These are phyloP conservation scores for Pascua sp. DNA, from an alignment of 1,284 basidiomycete genomes.

Conservation along the genomic window DNA sequence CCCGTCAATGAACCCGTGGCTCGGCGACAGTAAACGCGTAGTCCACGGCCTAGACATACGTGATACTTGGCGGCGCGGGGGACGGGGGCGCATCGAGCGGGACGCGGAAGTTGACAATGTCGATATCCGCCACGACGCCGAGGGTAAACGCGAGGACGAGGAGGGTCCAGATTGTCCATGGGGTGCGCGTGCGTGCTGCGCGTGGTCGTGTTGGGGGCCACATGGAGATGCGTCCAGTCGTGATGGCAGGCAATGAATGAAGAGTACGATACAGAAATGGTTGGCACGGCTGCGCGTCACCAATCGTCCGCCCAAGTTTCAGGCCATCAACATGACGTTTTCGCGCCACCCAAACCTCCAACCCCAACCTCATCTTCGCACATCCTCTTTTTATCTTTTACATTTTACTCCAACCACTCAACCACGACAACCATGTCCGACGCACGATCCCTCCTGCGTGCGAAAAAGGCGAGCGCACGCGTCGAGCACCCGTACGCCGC, in stretches of 20 bases:
- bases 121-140: constrained; percentile 31
- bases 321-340: background rate
- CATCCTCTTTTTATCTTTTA: background rate
- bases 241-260: background rate
- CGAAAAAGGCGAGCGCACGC: constrained; percentile 45
- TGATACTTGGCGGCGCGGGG: background rate
- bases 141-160: background rate
- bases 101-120: constrained; percentile 38
- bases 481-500: constrained; percentile 44
- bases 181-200: no score
- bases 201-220: background rate
- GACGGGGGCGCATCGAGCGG: constrained; percentile 13
- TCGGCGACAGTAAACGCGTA: no score
- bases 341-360: background rate
- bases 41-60: no score
- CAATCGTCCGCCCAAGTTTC: no score
- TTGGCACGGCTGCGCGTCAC: no score
- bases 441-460: constrained; percentile 47
- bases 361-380: background rate
- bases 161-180: background rate
- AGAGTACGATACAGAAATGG: background rate
- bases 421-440: constrained; percentile 30
- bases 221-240: no score
- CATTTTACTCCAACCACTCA: no score
- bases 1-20: no score